Evolutionary conservation across 2,329 filamentous ascomycete species (phyloP), one percentile per base, ranked within the genome.

Genomic region (Colletotrichum tamarilloi): DNA sequence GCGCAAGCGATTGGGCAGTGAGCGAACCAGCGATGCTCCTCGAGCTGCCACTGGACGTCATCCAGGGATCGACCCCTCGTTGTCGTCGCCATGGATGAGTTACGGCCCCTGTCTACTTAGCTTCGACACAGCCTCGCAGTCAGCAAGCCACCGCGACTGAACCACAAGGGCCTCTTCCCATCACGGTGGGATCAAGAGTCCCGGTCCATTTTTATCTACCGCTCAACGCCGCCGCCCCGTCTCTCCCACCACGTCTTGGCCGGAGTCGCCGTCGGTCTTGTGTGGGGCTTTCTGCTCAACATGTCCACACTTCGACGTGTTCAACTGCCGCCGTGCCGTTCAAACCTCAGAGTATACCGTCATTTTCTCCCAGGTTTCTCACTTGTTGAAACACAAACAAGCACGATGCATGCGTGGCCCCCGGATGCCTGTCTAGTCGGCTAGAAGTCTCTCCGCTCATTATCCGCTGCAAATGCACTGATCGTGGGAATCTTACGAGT

Each of bases 1-100:
- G 63, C 65, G 42, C 68, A 75, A 75, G 72, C 74, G 74, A 75
- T 75, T 75, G 74, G 74, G 58, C 35, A 49, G 63, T 53, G 57
- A 74, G 56, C 74, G 74, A 75, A 67, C 57, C 63, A 68, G 7
- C 28, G 52, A 60, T 28, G n/a, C 22, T 64, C 19, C 60, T 60
- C 67, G 56, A 24, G 8, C 49, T 70, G 60, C 67, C 28, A 73
- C 70, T 73, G 70, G 70, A 59, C 60, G 55, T 56, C 56, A 35
- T 62, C n/a, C 28, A 38, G 30, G 49, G 19, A 55, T 70, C 55
- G 60, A 14, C 24, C 57, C 24, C 24, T 46, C 49, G 14, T 32
- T 5, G n/a, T 46, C 19, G 52, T 59, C 46, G 38, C 26, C 11
- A 42, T 68, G 69, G 58, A 56, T 64, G 67, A 65, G 46, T 59